Percentiles rank a stretch among this genome's conserved stretches.
These are phyloP conservation scores for Syzygium oleosum DNA, from an alignment of 345 rosid species.

Conservation along the genomic window DNA sequence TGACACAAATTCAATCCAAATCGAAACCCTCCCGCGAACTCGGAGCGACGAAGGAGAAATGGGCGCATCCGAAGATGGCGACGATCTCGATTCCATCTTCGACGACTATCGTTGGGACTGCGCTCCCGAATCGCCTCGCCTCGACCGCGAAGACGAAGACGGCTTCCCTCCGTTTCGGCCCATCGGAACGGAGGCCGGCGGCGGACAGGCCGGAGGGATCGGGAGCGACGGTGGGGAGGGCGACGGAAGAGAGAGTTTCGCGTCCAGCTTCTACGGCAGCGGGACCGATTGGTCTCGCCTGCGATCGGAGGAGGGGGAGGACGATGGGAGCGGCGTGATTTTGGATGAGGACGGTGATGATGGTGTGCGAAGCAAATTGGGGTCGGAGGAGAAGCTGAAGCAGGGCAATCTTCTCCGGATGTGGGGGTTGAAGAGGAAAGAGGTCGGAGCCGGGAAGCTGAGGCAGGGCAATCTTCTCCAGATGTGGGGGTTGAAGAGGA, in stretches of 20 bases:
- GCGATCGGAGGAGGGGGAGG: not conserved
- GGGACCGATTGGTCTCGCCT: slow-evolving; percentile 64
- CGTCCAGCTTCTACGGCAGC: slow-evolving; percentile 51
- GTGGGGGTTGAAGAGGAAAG: slow-evolving; percentile 52
- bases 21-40: not conserved
- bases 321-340: not conserved
- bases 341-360: not conserved
- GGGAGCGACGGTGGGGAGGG: slow-evolving; percentile 4
- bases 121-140: not conserved
- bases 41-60: not conserved
- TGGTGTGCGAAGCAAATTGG: not conserved
- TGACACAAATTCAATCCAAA: not conserved
- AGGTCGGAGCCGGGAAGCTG: slow-evolving; percentile 11
- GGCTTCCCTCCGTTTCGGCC: slow-evolving; percentile 8
- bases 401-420: slow-evolving; percentile 47
- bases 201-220: not conserved
- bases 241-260: slow-evolving; percentile 32
- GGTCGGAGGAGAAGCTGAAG: slow-evolving; percentile 26
- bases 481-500: slow-evolving; percentile 56
- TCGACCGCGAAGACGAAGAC: slow-evolving; percentile 10
- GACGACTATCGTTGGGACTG: not conserved
- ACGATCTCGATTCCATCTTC: not conserved
- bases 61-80: not conserved
- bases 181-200: not conserved
- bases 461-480: slow-evolving; percentile 51